Conservation (phyloP, 2,329 filamentous ascomycete species). For the Aspergillus neotritici region DNA sequence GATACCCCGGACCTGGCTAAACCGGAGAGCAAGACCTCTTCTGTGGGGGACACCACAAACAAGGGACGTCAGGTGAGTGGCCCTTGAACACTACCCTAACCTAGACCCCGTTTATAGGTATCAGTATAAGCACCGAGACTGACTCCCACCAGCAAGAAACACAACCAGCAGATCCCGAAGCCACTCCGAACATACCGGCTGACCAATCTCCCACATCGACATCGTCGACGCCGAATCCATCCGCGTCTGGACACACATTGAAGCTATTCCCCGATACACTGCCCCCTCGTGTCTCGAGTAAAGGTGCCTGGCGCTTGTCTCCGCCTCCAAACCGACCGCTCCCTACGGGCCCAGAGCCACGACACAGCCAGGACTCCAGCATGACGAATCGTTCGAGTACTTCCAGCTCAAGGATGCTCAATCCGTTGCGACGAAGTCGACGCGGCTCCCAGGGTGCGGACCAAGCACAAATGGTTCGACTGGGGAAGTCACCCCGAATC, state of each 20-base stretch:
- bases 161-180: conserved; percentile 2
- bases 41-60: no score
- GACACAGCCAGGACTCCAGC: conserved; percentile 1
- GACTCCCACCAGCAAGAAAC: conserved; percentile 6
- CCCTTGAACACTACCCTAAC: no score
- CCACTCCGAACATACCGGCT: background rate
- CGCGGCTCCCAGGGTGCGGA: background rate
- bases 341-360: conserved; percentile 1
- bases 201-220: conserved; percentile 5
- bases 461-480: background rate
- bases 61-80: no score
- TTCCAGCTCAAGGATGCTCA: no score
- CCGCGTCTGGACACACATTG: conserved; percentile 14
- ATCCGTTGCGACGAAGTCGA: no score
- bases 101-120: no score
- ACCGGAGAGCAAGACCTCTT: no score
- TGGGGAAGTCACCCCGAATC: background rate
- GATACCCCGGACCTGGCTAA: no score
- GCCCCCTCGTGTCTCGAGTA: conserved; percentile 28
- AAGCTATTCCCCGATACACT: conserved; percentile 32
- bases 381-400: no score
- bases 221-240: conserved; percentile 9
- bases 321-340: conserved; percentile 8
- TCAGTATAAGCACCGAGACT: no score
- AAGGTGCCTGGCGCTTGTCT: conserved; percentile 21